Evolutionary conservation across 139 green algal species (phyloP).

Genomic region (Pycnococcus provasolii): DNA sequence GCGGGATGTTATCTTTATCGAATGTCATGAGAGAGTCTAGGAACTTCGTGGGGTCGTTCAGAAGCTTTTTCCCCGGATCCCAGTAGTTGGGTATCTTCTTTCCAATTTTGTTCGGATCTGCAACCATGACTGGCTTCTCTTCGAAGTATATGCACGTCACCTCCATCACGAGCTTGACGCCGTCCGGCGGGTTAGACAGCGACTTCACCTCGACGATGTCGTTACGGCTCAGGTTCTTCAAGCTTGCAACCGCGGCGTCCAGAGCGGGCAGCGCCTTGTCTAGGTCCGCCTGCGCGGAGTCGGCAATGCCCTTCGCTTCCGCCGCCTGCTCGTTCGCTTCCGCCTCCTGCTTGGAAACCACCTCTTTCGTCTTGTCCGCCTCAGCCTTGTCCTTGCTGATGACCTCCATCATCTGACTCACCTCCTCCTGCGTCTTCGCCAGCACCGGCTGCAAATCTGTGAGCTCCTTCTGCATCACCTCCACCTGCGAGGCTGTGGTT

Average conservation of each 20-base stretch:
- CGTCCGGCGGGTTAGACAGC: slow-evolving; percentile 53
- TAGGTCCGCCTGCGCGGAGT: slow-evolving; percentile 31
- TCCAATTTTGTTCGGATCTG: slow-evolving; percentile 54
- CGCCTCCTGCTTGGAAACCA: slow-evolving; percentile 51
- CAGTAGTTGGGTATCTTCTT: slow-evolving; percentile 71
- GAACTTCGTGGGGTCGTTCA: slow-evolving; percentile 61
- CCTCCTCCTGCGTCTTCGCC: slow-evolving; percentile 37
- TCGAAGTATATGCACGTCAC: slow-evolving; percentile 76
- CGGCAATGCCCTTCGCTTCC: slow-evolving; percentile 35
- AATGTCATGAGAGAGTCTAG: slow-evolving; percentile 59
- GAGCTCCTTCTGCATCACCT: slow-evolving; percentile 64
- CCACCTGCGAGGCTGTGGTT: slow-evolving; percentile 47
- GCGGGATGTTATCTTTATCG: slow-evolving; percentile 70
- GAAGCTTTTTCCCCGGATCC: slow-evolving; percentile 59
- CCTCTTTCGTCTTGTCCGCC: slow-evolving; percentile 51
- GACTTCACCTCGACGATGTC: slow-evolving; percentile 69
- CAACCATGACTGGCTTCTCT: slow-evolving; percentile 69
- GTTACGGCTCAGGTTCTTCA: slow-evolving; percentile 60
- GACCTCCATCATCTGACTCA: slow-evolving; percentile 66
- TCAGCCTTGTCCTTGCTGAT: slow-evolving; percentile 59
- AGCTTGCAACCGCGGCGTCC: slow-evolving; percentile 48
- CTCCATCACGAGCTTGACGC: slow-evolving; percentile 68
- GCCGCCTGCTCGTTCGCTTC: slow-evolving; percentile 62
- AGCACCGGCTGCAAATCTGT: slow-evolving; percentile 56
- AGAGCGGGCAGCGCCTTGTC: slow-evolving; percentile 39